A percentile compares a stretch with the other conserved stretches of the same genome.
Conservation (phyloP, 1,284 basidiomycete species). For the Ceratobasidium sp. region DNA sequence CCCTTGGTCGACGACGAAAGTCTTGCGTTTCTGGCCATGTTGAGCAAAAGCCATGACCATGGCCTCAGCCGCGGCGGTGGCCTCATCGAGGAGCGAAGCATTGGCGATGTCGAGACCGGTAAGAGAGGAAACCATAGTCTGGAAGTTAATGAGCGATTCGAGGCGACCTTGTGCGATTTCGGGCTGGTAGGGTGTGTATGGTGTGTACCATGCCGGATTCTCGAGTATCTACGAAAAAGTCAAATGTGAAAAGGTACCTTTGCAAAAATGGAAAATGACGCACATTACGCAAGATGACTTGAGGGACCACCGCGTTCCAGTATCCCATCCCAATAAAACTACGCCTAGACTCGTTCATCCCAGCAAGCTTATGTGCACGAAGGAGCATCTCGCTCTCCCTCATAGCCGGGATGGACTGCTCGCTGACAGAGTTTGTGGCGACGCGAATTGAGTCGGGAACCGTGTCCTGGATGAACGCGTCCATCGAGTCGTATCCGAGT, state of each 20-base stretch:
- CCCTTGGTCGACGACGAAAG: conserved; percentile 83
- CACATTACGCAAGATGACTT: conserved; percentile 92
- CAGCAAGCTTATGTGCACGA: conserved; percentile 78
- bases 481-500: conserved; percentile 85
- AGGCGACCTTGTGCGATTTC: conserved; percentile 95
- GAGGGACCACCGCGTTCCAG: conserved; percentile 91
- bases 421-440: conserved; percentile 64
- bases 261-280: conserved; percentile 10
- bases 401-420: conserved; percentile 73
- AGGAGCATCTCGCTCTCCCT: conserved; percentile 87
- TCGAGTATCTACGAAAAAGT: conserved; percentile 74
- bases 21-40: conserved; percentile 75
- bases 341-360: conserved; percentile 82
- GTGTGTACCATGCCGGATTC: conserved; percentile 98
- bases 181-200: conserved; percentile 94
- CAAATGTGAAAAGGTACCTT: conserved; percentile 1
- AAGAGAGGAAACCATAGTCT: conserved; percentile 95
- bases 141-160: conserved; percentile 96
- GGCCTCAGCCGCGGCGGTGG: conserved; percentile 91
- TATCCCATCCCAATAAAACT: conserved; percentile 99
- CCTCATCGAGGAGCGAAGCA: conserved; percentile 90
- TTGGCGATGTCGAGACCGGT: conserved; percentile 96
- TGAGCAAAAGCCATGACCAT: conserved; percentile 84
- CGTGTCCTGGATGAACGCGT: conserved; percentile 81
- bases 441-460: conserved; percentile 84